These are phyloP conservation scores for Sorghum bicolor DNA, from an alignment of 176 grass and related monocot genomes.

Conservation along the genomic window Sorghum_bicolor_NCBIv3 NC_012870.2:4189001-4189500, in stretches of 20 bases:
- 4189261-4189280: neutral
- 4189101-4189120: neutral
- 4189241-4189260: neutral
- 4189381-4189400: neutral
- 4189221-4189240: neutral
- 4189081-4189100: neutral
- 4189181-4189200: neutral
- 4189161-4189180: neutral
- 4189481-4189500: conserved; percentile 1
- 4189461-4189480: neutral
- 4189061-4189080: neutral
- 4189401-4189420: neutral
- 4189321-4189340: neutral
- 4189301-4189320: conserved; percentile 5
- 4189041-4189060: neutral
- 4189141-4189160: neutral
- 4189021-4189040: neutral
- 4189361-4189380: neutral
- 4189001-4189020: neutral
- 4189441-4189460: neutral
- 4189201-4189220: neutral
- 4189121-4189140: neutral
- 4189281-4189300: neutral
- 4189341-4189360: neutral
- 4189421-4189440: neutral